These are phyloP conservation scores for Ceratocystis cacaofunesta DNA, from an alignment of 2,329 filamentous ascomycete species.

Conservation along the genomic window DNA sequence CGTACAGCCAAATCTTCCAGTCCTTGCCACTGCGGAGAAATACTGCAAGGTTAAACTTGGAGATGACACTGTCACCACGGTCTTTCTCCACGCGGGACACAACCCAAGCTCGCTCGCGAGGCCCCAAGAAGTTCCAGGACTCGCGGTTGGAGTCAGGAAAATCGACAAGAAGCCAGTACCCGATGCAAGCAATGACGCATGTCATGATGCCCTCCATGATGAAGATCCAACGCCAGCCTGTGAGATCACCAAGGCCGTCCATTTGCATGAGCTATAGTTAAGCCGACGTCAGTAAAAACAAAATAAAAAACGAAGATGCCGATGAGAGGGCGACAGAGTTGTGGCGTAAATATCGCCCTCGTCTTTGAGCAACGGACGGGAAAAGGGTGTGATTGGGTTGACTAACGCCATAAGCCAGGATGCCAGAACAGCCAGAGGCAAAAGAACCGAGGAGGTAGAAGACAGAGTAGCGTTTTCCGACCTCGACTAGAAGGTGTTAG, in stretches of 20 bases:
- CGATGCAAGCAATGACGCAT: conserved; percentile 32
- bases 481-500: conserved; percentile 35
- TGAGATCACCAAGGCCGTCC: conserved; percentile 37
- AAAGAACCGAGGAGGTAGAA: conserved; percentile 57
- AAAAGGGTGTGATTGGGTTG: conserved; percentile 6
- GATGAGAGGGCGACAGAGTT: conserved; percentile 5
- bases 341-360: no score
- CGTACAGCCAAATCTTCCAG: conserved; percentile 48
- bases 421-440: conserved; percentile 50
- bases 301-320: conserved; percentile 10
- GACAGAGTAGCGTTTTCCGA: conserved; percentile 52
- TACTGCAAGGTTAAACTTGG: conserved; percentile 33
- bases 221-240: conserved; percentile 56
- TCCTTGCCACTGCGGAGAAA: conserved; percentile 36
- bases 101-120: conserved; percentile 37
- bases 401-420: conserved; percentile 52
- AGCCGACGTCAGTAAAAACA: conserved; percentile 15
- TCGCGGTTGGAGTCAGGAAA: conserved; percentile 43
- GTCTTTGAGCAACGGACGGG: neutral
- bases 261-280: conserved; percentile 42
- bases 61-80: conserved; percentile 40
- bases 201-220: conserved; percentile 41
- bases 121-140: conserved; percentile 38
- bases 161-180: conserved; percentile 47
- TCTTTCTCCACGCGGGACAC: conserved; percentile 41